Base-by-base conservation (phyloP, 2,329 filamentous ascomycete genomes). In the Curvularia spicifera region DNA sequence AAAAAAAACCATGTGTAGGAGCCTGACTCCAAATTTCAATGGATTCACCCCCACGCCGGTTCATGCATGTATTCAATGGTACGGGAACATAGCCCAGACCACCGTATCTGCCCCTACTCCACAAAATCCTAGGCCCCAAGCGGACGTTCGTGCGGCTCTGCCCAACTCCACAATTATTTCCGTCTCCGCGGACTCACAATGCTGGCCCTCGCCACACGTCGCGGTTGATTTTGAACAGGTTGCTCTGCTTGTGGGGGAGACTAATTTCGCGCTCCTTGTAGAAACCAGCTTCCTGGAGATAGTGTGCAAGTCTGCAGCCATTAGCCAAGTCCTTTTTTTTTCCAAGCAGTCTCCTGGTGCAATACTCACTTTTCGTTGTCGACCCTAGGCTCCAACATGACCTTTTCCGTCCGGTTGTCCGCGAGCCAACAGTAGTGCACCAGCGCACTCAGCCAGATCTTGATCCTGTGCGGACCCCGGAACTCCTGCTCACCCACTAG, bases 401-500 rank as follows among this genome's bases (percentile, higher is more conserved):
- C 85, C 52, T 85, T 89, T 80, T 92, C 88, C 1, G 94, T 98
- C 63, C 95, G 83, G 67, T 87, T 84, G 73, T 97, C 93, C 2
- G 88, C 84, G 63, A 89, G 80, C 72, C 91, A 89, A 67, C 89
- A 91, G 82, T 89, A 94, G 76, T 99, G 95, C n/a, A 95, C 88
- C 66, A 98, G 75, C 20, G 92, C 89, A 51, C 87, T 91, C 66
- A 97, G 75, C 95, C 95, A 99, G 31, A 88, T 82, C 52, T 85
- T 85, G 22, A 97, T 90, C 22, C 88, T 80, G 68, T 90, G 85
- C n/a, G 86, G 80, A 0, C 94, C 94, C 51, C 94, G 84, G 55
- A 93, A 96, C 80, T 95, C 96, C 69, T 97, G 88, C 78, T 98
- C 95, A 1, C 95, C 95, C 3, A 99, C 85, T 39, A 99, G 81